Evolutionary conservation across 192 early-diverging fungal genomes (phyloP).

Genomic region (Backusella tuberculispora): DNA sequence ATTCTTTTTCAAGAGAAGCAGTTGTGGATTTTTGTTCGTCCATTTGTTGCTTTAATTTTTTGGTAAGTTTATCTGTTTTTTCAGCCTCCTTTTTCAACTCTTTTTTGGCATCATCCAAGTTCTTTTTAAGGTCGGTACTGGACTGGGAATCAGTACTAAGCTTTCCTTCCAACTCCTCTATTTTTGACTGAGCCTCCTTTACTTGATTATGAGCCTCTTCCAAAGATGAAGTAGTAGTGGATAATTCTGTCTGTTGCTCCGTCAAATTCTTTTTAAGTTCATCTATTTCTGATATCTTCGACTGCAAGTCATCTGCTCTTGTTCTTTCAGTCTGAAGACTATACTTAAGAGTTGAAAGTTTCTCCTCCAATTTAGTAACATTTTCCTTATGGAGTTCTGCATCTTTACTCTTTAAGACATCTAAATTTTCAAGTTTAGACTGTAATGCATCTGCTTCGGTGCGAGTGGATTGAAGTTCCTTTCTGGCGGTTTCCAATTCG

Average conservation of each 20-base stretch:
- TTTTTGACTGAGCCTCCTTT: neutral
- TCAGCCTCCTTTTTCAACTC: neutral
- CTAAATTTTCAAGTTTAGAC: conserved; percentile 10
- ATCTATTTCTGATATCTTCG: neutral
- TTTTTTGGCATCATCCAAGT: neutral
- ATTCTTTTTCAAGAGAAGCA: conserved; percentile 1
- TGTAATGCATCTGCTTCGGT: neutral
- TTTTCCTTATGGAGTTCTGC: neutral
- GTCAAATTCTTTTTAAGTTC: neutral
- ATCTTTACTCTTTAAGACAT: neutral
- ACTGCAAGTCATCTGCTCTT: neutral
- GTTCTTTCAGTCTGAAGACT: neutral
- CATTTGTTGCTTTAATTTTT: neutral
- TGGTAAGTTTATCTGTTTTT: neutral
- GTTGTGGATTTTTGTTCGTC: neutral
- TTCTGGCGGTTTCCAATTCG: neutral
- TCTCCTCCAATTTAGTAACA: neutral
- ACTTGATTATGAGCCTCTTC: neutral
- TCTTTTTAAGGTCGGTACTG: conserved; percentile 8
- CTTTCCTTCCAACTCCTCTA: neutral
- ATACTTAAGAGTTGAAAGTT: neutral
- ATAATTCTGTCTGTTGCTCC: neutral
- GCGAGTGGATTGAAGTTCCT: neutral
- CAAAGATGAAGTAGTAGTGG: neutral
- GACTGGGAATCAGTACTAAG: neutral